Base-by-base conservation (phyloP, 1,284 basidiomycete genomes). In the Puccinia novopanici region DNA sequence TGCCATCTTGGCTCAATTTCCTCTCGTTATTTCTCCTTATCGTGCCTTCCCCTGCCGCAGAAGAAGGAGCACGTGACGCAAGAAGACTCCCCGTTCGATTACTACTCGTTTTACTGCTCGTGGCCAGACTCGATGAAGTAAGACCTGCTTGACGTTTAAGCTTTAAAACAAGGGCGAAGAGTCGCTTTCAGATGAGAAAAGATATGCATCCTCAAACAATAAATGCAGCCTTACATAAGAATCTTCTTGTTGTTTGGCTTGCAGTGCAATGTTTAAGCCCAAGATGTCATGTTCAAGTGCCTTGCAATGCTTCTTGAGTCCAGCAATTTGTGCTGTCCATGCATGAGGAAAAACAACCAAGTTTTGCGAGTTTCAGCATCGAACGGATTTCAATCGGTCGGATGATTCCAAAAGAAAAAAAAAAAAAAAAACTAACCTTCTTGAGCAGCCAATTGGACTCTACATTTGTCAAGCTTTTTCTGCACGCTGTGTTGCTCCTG, bases 231-330 rank as follows among this genome's bases (percentile, higher is more conserved):
- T 67, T 68, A 77, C 75, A 42, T 52, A 77, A 40, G 59, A 59
- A 27, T 81, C 57, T 78, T 82, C 82, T 55, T 82, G 81, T 73
- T 82, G 82, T 78, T 82, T 82, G 30, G 82, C 82, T 82, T 82
- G 65, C 57, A 82, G 81, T 27, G 82, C 82, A 3, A 82, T 82
- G 52, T 82, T 82, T 27, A 82, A 68, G 40, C 82, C 82, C 52
- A 76, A 78, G 12, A 82, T 77, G 81, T 82, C 82, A 22, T 82
- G 74, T 57, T 81, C 59, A 34, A 82, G 68, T 55, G 75, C 54
- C 10, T 81, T 72, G 15, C 73, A 22, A 9, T 54, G 61, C 61
- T 82, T 82, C 3, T 34, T 27, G 17, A 82, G 55, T 27, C 76
- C 52, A n/a, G 74, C 68, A 37, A 82, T 59, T 70, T 82, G 68